Base-by-base conservation (phyloP, 164 flowering plant species). In the Echeveria elegans region DNA sequence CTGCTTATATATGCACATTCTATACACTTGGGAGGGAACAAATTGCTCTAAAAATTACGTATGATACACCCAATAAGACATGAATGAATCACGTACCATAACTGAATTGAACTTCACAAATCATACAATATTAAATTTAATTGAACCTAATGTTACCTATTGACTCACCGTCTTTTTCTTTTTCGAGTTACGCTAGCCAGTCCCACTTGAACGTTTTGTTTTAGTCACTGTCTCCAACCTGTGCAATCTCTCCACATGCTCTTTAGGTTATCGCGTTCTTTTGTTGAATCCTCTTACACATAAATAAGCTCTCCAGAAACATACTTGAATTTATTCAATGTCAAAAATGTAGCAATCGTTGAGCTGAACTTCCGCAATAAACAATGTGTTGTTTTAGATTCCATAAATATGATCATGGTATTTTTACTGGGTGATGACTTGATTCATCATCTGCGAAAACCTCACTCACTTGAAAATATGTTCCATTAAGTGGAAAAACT, bases 361-460 rank as follows among this genome's bases (percentile, higher is more conserved):
- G 67, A 37, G 67, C 23, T 40, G 67, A 64, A 9, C 30, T 41
- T 21, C 53, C 67, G 40, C 67, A 64, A 28, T 37, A n/a, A 26
- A 64, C 45, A 23, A 37, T 40, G 2, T 31, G 10, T 26, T 19
- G 24, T 5, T 38, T 24, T 41, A 64, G 24, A 64, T 40, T 6
- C 26, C 50, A n/a, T 16, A 64, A 26, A 40, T 8, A 24, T 10
- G 45, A 37, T 9, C 67, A 19, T 12, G 15, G 50, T 38, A 64
- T 28, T 15, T 64, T 26, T 15, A 64, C 37, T 1, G 67, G 67
- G 7, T 1, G 19, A 9, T 23, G 45, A 15, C 67, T 64, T 1
- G 67, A n/a, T 26, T 64, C 67, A 38, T 64, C 19, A 64, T 64
- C 67, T 9, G 67, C 67, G 40, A 64, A 64, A 24, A 64, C 67